phyloP scores from a whole-genome alignment of 176 grass and related monocot species.

The Aegilops tauschii region DNA sequence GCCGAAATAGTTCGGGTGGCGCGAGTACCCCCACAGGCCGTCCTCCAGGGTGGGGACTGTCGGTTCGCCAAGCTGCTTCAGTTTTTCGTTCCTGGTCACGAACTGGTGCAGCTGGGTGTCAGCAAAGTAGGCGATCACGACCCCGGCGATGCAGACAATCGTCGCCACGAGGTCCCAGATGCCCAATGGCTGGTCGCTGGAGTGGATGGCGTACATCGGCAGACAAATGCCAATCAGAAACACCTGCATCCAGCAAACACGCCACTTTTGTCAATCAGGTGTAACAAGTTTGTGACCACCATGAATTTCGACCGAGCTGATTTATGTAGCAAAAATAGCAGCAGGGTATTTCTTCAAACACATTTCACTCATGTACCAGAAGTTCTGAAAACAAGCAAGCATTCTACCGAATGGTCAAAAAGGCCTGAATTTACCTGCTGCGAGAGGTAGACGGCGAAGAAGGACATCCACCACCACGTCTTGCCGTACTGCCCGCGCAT shows the following conservation, averaged over 20 bases:
- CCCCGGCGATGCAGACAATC: constrained; percentile 43
- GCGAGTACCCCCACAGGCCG: constrained; percentile 73
- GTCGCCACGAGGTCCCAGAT: constrained; percentile 59
- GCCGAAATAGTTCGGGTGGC: constrained; percentile 89
- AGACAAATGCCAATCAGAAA: constrained; percentile 91
- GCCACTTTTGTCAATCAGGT: not conserved
- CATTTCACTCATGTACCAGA: not conserved
- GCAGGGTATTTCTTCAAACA: constrained; percentile 33
- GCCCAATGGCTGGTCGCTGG: constrained; percentile 44
- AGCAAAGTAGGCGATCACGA: constrained; percentile 62
- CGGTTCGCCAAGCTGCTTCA: constrained; percentile 40
- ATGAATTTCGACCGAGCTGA: not conserved
- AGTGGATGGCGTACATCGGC: constrained; percentile 76
- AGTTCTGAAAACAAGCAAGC: not conserved
- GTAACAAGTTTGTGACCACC: not conserved
- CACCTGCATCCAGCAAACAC: constrained; percentile 34
- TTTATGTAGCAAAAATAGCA: not conserved
- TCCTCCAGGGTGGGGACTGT: constrained; percentile 52
- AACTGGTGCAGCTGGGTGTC: constrained; percentile 88
- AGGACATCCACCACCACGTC: constrained; percentile 91
- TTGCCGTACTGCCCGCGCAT: constrained; percentile 79
- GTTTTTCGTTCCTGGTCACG: constrained; percentile 43
- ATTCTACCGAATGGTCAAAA: not conserved
- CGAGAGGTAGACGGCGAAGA: constrained; percentile 85
- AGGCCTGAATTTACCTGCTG: constrained; percentile 58